Evolutionary conservation across 2,329 filamentous ascomycete species (phyloP).

Genomic region (Aspergillus ochraceoroseus): DNA sequence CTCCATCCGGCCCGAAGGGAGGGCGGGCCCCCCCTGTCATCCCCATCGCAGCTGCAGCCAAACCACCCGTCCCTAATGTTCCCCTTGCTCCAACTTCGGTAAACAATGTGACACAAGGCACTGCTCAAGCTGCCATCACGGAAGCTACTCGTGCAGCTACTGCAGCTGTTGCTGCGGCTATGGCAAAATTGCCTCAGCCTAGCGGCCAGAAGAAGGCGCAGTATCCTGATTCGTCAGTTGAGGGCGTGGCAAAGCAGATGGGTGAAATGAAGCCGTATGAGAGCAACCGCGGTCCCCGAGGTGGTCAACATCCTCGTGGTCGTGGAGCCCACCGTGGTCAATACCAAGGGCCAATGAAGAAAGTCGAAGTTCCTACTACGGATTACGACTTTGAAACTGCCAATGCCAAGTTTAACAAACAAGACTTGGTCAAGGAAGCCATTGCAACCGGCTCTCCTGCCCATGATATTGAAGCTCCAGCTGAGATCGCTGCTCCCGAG

Average conservation of each 20-base stretch:
- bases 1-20: constrained; percentile 36
- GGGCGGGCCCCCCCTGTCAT: constrained; percentile 46
- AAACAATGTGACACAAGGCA: constrained; percentile 28
- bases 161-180: constrained; percentile 48
- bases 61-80: constrained; percentile 32
- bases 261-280: constrained; percentile 45
- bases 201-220: constrained; percentile 33
- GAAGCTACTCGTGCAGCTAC: constrained; percentile 49
- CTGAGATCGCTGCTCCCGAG: constrained; percentile 36
- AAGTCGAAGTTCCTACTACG: constrained; percentile 80
- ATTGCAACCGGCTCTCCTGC: constrained; percentile 70
- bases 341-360: constrained; percentile 49
- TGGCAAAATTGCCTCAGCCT: constrained; percentile 48
- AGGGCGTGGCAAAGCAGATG: constrained; percentile 44
- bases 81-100: constrained; percentile 25
- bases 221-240: constrained; percentile 35
- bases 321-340: constrained; percentile 45
- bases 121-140: constrained; percentile 39
- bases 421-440: constrained; percentile 81
- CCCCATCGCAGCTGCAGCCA: constrained; percentile 40
- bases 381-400: constrained; percentile 88
- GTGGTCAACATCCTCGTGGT: constrained; percentile 41
- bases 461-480: constrained; percentile 49
- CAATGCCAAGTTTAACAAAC: constrained; percentile 86
- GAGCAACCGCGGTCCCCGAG: constrained; percentile 35